Conservation (phyloP, 2,329 filamentous ascomycete genomes). For the Pestalotiopsis sp. region DNA sequence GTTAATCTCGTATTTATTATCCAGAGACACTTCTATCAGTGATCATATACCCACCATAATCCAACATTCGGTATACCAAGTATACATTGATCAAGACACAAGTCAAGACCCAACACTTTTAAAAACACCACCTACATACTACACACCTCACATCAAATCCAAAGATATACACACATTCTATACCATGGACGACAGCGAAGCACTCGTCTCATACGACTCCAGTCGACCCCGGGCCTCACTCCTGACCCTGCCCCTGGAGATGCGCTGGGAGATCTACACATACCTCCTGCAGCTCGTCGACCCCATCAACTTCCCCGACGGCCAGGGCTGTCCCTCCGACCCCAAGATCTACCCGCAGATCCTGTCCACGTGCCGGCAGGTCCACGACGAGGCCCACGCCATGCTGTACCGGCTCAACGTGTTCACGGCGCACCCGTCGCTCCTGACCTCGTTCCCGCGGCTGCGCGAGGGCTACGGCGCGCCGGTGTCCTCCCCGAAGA, state of each 20-base stretch:
- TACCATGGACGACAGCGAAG: not conserved
- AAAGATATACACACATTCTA: not conserved
- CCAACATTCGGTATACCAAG: not conserved
- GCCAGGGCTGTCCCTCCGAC: constrained; percentile 18
- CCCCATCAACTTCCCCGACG: constrained; percentile 13
- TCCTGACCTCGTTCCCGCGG: constrained; percentile 44
- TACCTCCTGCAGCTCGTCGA: constrained; percentile 41
- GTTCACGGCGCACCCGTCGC: constrained; percentile 43
- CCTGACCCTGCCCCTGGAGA: constrained; percentile 45
- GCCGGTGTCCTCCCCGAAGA: constrained; percentile 25
- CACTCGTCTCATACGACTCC: not conserved
- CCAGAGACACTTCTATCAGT: not conserved
- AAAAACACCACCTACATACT: no score
- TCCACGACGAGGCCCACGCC: constrained; percentile 41
- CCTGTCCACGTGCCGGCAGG: constrained; percentile 42
- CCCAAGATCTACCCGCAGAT: constrained; percentile 40
- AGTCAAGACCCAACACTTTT: not conserved
- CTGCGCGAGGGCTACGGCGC: constrained; percentile 33
- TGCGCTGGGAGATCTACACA: constrained; percentile 49
- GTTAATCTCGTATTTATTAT: not conserved
- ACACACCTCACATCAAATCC: no score
- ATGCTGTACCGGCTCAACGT: constrained; percentile 47
- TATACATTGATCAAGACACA: not conserved
- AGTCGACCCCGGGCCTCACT: constrained; percentile 23
- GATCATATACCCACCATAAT: not conserved